Base-by-base conservation (phyloP, 2,329 filamentous ascomycete species). In the Pseudogymnoascus verrucosus region DNA sequence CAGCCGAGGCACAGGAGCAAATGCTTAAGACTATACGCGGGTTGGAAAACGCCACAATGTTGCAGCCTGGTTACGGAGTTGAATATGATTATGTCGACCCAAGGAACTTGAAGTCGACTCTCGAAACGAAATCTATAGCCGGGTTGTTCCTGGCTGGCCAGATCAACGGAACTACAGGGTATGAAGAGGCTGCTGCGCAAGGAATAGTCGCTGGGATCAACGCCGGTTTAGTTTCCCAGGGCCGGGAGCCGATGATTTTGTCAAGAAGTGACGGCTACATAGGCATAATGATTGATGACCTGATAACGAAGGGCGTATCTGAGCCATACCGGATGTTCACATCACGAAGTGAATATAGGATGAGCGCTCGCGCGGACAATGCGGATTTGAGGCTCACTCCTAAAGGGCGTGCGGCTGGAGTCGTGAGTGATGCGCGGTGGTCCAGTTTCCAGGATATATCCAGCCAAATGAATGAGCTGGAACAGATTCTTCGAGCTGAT, bases 311-410 rank as follows among this genome's bases (percentile, higher is more conserved):
- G 76, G 95, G 95, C 59, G 95, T 99, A 31, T 93, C 90, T 2
- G 95, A 99, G 73, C 95, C 95, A 1, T 99, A 99, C 76, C 87
- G 95, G 68, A 98, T 99, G 93, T 99, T 99, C 78, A 99, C 95
- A 1, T 90, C 90, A 5, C 87, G 95, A 67, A 96, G 90, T 77
- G 95, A 99, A 78, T 99, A 96, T 76, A 90, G 95, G 66, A 93
- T 99, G 83, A 91, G 89, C 47, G 86, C 91, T 2, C 89, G 95
- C 66, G 89, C 95, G 54, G 95, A 99, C 78, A 99, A 99, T 73
- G 95, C 95, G 37, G 95, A 99, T 76, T 76, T 89, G 4, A 87
- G 95, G 2, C 84, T 99, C 31, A 98, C 95, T 0, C 80, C 83
- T 31, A 88, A 88, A 73, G 95, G 91, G 8, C 86, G 88, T 64